These are phyloP conservation scores for Eustoma russellianum DNA, from an alignment of 257 asterid genomes.

Conservation along the genomic window DNA sequence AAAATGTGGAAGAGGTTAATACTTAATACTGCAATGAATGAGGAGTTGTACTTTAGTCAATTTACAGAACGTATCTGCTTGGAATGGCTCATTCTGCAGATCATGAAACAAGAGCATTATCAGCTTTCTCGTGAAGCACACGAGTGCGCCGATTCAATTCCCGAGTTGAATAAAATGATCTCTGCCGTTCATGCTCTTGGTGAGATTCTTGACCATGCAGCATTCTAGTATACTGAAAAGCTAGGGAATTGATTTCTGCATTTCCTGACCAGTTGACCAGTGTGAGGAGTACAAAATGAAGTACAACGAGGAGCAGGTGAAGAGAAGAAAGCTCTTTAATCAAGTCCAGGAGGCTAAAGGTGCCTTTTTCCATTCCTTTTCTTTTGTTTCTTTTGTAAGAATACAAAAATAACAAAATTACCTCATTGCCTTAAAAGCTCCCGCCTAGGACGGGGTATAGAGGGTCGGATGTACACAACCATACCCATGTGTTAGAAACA, in stretches of 20 bases:
- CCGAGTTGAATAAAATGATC: conserved; percentile 82
- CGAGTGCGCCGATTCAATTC: conserved; percentile 75
- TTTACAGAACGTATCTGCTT: background rate
- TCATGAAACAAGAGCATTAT: conserved; percentile 74
- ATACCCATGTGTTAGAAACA: too few species aligned
- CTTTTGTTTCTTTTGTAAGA: background rate
- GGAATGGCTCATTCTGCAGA: conserved; percentile 26
- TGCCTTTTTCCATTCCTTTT: conserved; percentile 6
- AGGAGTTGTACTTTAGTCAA: background rate
- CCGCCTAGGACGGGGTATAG: too few species aligned
- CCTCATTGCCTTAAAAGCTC: too few species aligned
- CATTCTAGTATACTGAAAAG: conserved; percentile 1
- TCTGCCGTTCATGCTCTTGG: conserved; percentile 89
- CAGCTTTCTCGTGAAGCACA: conserved; percentile 86
- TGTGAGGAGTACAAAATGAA: conserved; percentile 89
- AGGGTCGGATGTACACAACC: too few species aligned
- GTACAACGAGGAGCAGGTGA: conserved; percentile 84
- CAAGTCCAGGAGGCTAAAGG: conserved; percentile 97
- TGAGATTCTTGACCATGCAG: conserved; percentile 25
- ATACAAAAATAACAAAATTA: too few species aligned
- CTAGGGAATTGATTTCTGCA: background rate
- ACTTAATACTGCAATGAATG: background rate
- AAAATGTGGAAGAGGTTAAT: background rate
- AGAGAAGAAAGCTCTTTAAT: conserved; percentile 81
- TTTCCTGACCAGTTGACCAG: conserved; percentile 62